Conservation (phyloP, 805 yeast genomes). For the Pichia eremophila region DNA sequence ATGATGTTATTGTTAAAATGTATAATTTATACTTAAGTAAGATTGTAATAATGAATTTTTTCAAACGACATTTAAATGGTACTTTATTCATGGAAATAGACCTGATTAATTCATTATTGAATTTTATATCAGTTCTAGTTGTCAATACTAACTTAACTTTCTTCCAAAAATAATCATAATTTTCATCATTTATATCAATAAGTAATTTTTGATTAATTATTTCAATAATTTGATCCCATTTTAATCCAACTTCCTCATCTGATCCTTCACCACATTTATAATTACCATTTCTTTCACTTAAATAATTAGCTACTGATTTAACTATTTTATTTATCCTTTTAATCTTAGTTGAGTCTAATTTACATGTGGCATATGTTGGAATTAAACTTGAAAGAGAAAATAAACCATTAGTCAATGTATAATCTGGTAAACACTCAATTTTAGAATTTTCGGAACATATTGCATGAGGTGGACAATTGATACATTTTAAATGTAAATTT, state of each 20-base stretch:
- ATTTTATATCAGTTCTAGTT: conserved; percentile 5
- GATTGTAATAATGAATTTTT: conserved; percentile 15
- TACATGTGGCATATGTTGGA: conserved; percentile 58
- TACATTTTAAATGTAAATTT: conserved; percentile 59
- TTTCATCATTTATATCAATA: conserved; percentile 10
- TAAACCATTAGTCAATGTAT: conserved; percentile 24
- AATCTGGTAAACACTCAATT: conserved; percentile 68
- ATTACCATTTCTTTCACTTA: conserved; percentile 66
- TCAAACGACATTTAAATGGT: conserved; percentile 21
- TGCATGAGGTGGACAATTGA: conserved; percentile 77
- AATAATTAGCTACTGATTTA: conserved; percentile 51
- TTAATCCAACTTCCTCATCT: conserved; percentile 28
- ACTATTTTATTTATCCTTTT: conserved; percentile 60
- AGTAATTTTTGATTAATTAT: conserved; percentile 44
- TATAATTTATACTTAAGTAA: conserved; percentile 17
- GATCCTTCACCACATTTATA: conserved; percentile 28
- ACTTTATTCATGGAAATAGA: conserved; percentile 22
- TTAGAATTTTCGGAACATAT: conserved; percentile 57
- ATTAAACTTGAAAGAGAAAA: conserved; percentile 35
- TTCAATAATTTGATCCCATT: conserved; percentile 56
- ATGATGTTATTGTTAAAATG: conserved; percentile 9
- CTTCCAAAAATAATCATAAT: conserved; percentile 20
- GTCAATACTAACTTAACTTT: conserved; percentile 11
- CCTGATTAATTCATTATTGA: conserved; percentile 11
- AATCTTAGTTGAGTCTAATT: conserved; percentile 68